Evolutionary conservation across 2,329 filamentous ascomycete species (phyloP).

Genomic region (Hymenoscyphus infarciens): DNA sequence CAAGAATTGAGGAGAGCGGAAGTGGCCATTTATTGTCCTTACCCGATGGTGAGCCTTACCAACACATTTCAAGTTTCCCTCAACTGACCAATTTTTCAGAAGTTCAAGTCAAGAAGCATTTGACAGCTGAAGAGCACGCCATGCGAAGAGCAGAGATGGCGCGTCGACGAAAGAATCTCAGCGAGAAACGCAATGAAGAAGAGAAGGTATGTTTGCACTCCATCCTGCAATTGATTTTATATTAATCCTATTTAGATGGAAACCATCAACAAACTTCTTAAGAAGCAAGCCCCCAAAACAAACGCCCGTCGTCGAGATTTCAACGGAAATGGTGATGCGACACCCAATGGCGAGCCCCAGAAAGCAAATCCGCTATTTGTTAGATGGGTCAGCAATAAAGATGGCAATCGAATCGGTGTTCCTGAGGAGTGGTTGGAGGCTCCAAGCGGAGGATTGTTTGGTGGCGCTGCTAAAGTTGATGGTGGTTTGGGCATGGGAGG

Average conservation of each 20-base stretch:
- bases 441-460: constrained; percentile 60
- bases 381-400: constrained; percentile 66
- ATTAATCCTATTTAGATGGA: constrained; percentile 59
- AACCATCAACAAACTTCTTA: constrained; percentile 85
- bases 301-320: constrained; percentile 45
- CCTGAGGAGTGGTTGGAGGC: constrained; percentile 65
- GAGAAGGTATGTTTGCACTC: constrained; percentile 56
- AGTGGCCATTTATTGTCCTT: constrained; percentile 41
- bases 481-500: constrained; percentile 27
- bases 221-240: neutral
- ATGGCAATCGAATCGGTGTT: constrained; percentile 60
- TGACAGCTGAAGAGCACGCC: constrained; percentile 69
- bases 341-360: constrained; percentile 44
- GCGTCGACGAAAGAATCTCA: constrained; percentile 67
- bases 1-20: constrained; percentile 51
- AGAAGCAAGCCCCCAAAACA: constrained; percentile 78
- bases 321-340: constrained; percentile 42
- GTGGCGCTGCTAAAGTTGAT: constrained; percentile 28
- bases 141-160: constrained; percentile 74
- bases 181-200: constrained; percentile 74
- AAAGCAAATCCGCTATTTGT: constrained; percentile 60
- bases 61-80: neutral
- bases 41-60: constrained; percentile 37
- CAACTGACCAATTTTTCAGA: constrained; percentile 40
- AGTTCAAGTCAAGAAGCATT: constrained; percentile 68